Evolutionary conservation across 129 eudicot species (phyloP).

Genomic region (Daucus carota): DH1_v3.0 NC_030385.2:42577001-42577500

Average conservation of each 20-base stretch:
- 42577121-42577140: constrained; percentile 69
- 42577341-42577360: constrained; percentile 35
- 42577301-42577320: constrained; percentile 49
- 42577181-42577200: constrained; percentile 53
- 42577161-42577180: constrained; percentile 77
- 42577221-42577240: not conserved
- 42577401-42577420: constrained; percentile 20
- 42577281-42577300: constrained; percentile 46
- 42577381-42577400: constrained; percentile 38
- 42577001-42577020: constrained; percentile 69
- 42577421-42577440: constrained; percentile 17
- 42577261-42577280: not conserved
- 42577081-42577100: constrained; percentile 69
- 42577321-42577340: constrained; percentile 38
- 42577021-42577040: constrained; percentile 84
- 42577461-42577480: constrained; percentile 7
- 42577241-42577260: too few relatives aligned
- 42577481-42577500: not conserved
- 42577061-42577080: constrained; percentile 51
- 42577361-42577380: constrained; percentile 20
- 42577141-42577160: constrained; percentile 41
- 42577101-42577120: constrained; percentile 61
- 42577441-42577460: constrained; percentile 6
- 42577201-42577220: not conserved
- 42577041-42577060: constrained; percentile 83